These are phyloP conservation scores for Mycena galopus DNA, from an alignment of 768 basidiomycete genomes.

Conservation along the genomic window DNA sequence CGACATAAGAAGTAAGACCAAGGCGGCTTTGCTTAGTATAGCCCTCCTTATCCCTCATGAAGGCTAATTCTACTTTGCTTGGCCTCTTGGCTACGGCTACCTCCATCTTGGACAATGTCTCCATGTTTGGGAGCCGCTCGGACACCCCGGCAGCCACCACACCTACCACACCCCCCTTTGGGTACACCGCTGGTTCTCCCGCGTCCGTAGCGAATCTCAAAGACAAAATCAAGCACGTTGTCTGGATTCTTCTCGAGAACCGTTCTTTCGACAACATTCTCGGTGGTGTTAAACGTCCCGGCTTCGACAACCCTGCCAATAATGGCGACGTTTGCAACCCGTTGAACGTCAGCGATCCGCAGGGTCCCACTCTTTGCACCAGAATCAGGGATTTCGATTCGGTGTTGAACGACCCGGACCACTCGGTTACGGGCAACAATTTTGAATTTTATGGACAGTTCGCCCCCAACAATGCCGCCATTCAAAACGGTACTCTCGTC, in stretches of 20 bases:
- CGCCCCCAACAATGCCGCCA: slow-evolving; percentile 36
- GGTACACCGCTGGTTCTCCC: slow-evolving; percentile 35
- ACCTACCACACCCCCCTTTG: slow-evolving; percentile 30
- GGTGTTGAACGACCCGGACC: slow-evolving; percentile 41
- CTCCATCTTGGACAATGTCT: neutral
- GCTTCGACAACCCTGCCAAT: slow-evolving; percentile 38
- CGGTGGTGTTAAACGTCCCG: slow-evolving; percentile 38
- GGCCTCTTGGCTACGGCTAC: no score
- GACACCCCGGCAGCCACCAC: neutral
- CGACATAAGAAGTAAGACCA: neutral
- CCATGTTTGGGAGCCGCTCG: neutral
- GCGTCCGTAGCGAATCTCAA: slow-evolving; percentile 37
- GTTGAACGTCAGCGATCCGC: slow-evolving; percentile 34
- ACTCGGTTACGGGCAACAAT: slow-evolving; percentile 42
- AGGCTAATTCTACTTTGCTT: no score
- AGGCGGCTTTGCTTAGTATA: no score
- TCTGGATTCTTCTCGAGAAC: slow-evolving; percentile 45
- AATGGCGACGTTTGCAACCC: slow-evolving; percentile 42
- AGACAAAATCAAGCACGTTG: slow-evolving; percentile 42
- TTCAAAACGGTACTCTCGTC: slow-evolving; percentile 27
- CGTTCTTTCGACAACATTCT: slow-evolving; percentile 48
- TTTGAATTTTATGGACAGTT: slow-evolving; percentile 43
- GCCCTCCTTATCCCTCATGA: no score
- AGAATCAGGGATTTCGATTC: slow-evolving; percentile 38
- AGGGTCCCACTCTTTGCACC: slow-evolving; percentile 39